phyloP scores from a whole-genome alignment of 1,139 yeast species.

The Trichomonascaceae sp. region DNA sequence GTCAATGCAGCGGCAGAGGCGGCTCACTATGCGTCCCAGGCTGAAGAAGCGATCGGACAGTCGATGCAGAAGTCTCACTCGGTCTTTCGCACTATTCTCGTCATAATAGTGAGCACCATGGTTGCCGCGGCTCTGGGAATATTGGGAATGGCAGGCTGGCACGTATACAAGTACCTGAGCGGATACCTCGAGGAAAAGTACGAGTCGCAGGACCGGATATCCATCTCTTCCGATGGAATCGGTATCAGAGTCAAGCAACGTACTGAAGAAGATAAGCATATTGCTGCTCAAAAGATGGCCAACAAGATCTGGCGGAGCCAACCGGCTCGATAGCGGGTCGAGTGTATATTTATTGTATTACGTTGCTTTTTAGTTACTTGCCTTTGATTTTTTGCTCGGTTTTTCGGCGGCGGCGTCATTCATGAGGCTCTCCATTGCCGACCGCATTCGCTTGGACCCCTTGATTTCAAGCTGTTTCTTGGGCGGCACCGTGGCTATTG shows the following conservation, averaged over 20 bases:
- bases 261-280: constrained; percentile 5
- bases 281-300: constrained; percentile 6
- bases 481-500: constrained; percentile 27
- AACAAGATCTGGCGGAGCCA: not conserved
- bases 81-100: not conserved
- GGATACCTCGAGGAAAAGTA: constrained; percentile 6
- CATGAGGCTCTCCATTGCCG: constrained; percentile 14
- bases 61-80: not conserved
- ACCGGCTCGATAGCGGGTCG: not conserved
- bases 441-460: constrained; percentile 16
- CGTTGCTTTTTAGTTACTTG: not conserved
- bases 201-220: constrained; percentile 6
- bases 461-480: constrained; percentile 11
- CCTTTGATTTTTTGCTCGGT: constrained; percentile 2
- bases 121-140: not conserved
- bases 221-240: constrained; percentile 6
- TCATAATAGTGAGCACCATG: not conserved
- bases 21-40: not conserved
- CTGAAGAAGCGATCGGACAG: not conserved
- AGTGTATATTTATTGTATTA: not conserved
- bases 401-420: constrained; percentile 7
- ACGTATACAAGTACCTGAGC: constrained; percentile 4
- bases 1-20: constrained; percentile 2
- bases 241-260: constrained; percentile 4
- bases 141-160: constrained; percentile 6